Evolutionary conservation across 169 alveolate species (phyloP).

Genomic region (Babesia ovis): DNA sequence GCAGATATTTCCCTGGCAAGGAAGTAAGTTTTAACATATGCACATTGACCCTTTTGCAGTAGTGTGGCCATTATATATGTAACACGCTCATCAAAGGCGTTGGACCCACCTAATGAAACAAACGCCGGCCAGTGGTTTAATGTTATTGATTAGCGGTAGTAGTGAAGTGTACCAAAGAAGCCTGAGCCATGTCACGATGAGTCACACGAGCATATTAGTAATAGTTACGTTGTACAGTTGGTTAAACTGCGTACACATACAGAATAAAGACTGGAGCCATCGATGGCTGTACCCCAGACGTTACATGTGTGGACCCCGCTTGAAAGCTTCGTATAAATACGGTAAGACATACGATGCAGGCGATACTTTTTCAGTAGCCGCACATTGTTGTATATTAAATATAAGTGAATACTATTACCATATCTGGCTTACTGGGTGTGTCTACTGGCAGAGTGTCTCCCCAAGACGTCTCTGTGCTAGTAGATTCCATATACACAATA

Average conservation of each 20-base stretch:
- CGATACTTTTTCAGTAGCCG: not conserved
- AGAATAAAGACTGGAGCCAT: too few species aligned
- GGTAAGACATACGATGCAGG: not conserved
- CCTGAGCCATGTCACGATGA: too few species aligned
- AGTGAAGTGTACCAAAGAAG: too few species aligned
- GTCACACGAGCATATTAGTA: too few species aligned
- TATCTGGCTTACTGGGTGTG: not conserved
- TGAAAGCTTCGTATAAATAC: not conserved
- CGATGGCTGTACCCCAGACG: not conserved
- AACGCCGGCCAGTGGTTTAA: conserved; percentile 9
- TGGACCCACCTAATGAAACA: not conserved
- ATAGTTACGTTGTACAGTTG: too few species aligned
- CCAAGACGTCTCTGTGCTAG: not conserved
- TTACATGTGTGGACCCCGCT: not conserved
- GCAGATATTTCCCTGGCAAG: not conserved
- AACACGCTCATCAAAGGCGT: not conserved
- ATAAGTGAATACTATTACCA: not conserved
- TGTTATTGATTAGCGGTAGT: conserved; percentile 1
- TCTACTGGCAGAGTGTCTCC: not conserved
- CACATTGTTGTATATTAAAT: not conserved
- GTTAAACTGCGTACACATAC: too few species aligned
- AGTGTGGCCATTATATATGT: conserved; percentile 27
- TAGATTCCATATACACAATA: not conserved
- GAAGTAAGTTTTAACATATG: not conserved
- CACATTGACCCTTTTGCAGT: not conserved